Base-by-base conservation (phyloP, 768 basidiomycete species). In the Boletus fagicola region DNA sequence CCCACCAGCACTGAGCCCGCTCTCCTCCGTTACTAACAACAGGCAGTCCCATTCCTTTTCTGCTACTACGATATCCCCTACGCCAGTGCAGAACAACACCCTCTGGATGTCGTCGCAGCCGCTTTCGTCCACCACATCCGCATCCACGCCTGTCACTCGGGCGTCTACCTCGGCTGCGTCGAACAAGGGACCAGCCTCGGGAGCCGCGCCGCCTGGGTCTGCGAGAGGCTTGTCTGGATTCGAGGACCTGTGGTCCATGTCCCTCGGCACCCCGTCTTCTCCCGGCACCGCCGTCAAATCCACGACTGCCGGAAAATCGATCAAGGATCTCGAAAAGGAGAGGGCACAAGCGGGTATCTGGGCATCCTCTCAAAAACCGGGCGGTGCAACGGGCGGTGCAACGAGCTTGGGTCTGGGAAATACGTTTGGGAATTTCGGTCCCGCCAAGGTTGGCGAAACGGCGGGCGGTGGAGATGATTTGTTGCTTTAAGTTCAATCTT, bases 161-260 rank as follows among this genome's bases (percentile, higher is more conserved):
- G 28, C 60, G 28, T 43, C 61, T 1, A 46, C 54, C 16, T 54
- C 59, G 22, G 33, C 57, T 26, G 40, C 44, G n/a, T 63, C 64
- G 31, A 62, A 36, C 59, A 69, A 59, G 46, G 33, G 57, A 9
- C 47, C 62, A 7, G 20, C 47, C 20, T 61, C 71, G 4, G 47
- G 60, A 24, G 51, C 63, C 4, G 48, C 65, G n/a, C 44, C 65
- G 16, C 44, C 68, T 1, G 68, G 77, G 22, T 57, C 74, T 8
- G 50, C 65, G 68, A 80, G 65, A 64, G 84, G 38, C 65, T 70
- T 55, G 75, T 81, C 55, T 42, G 86, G 85, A 65, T 97, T 96
- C 66, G 94, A 94, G 60, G 94, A 97, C 69, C 71, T 97, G 62
- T 97, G 91, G 90, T 82, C 83, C 22, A 79, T 94, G 80, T 90